Percentiles rank a stretch among this genome's conserved stretches.
Evolutionary conservation across 306 rosid genomes (phyloP).

Genomic region (Bauhinia variegata): DNA sequence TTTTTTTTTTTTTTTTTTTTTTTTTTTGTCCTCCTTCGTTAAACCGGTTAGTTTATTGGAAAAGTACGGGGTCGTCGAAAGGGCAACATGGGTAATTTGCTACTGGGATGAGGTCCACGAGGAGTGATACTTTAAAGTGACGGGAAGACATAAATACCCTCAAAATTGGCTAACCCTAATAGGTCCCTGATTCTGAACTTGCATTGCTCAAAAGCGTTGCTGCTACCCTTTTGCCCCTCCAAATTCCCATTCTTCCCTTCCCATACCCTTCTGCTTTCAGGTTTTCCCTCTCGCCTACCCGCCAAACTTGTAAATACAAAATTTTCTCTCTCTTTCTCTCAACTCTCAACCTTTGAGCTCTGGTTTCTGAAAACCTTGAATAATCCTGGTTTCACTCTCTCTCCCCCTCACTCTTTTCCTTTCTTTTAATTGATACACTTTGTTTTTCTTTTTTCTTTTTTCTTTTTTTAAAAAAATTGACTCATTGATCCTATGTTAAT

Average conservation of each 20-base stretch:
- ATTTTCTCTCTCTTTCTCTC: background rate
- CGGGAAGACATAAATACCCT: slow-evolving; percentile 44
- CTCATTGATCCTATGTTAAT: background rate
- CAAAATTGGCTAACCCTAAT: slow-evolving; percentile 37
- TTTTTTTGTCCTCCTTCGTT: too few species aligned
- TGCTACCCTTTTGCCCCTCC: slow-evolving; percentile 39
- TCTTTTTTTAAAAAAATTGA: background rate
- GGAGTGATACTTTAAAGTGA: too few species aligned
- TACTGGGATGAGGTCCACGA: too few species aligned
- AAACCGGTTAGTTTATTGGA: too few species aligned
- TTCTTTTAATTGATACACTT: too few species aligned
- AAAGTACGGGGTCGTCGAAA: too few species aligned
- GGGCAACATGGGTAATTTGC: too few species aligned
- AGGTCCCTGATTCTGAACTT: background rate
- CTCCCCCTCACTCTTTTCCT: background rate
- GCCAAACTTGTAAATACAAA: slow-evolving; percentile 25
- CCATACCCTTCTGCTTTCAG: slow-evolving; percentile 48
- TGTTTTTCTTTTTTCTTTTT: background rate
- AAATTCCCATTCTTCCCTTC: slow-evolving; percentile 34
- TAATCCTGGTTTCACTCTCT: background rate
- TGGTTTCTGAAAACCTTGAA: background rate
- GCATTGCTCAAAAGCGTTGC: background rate
- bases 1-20: too few species aligned
- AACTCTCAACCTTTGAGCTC: background rate
- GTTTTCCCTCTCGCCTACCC: slow-evolving; percentile 42